Evolutionary conservation across 2,329 filamentous ascomycete genomes (phyloP).

Genomic region (Chaetomium strumarium): DNA sequence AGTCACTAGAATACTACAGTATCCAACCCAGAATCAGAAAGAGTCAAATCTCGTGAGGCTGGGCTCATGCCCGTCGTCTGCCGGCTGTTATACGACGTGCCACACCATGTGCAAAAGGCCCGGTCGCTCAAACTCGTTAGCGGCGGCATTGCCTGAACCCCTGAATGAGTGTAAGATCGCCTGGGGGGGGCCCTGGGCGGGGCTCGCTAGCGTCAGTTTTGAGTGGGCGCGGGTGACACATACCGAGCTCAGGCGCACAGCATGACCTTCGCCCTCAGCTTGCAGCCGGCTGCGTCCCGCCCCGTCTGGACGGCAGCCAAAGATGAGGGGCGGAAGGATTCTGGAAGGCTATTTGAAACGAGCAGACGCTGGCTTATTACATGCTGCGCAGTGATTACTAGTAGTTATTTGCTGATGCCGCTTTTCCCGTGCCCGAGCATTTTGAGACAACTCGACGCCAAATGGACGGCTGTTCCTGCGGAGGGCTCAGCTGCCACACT

Average conservation of each 20-base stretch:
- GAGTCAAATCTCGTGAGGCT: no score
- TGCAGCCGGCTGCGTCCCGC: slow-evolving; percentile 12
- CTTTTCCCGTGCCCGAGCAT: slow-evolving; percentile 3
- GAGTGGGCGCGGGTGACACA: neutral
- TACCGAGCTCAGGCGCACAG: slow-evolving; percentile 5
- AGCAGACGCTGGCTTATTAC: neutral
- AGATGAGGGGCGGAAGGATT: neutral
- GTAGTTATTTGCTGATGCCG: neutral
- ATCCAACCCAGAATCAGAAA: no score
- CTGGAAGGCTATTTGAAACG: neutral
- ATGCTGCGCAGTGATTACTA: neutral
- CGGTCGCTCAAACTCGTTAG: slow-evolving; percentile 5
- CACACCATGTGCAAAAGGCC: neutral
- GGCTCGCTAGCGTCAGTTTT: no score
- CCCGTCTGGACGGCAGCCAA: slow-evolving; percentile 1
- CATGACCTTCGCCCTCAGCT: slow-evolving; percentile 1
- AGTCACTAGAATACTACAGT: no score
- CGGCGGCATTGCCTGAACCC: slow-evolving; percentile 4
- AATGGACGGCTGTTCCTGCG: slow-evolving; percentile 8
- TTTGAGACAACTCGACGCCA: slow-evolving; percentile 13
- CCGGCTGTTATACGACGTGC: no score
- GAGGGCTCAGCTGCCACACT: slow-evolving; percentile 23
- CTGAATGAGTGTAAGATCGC: neutral
- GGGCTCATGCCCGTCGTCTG: no score
- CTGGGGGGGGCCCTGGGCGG: no score